Evolutionary conservation across 345 rosid species (phyloP), one percentile per base, ranked within the genome.

Genomic region (Salix purpurea): DNA sequence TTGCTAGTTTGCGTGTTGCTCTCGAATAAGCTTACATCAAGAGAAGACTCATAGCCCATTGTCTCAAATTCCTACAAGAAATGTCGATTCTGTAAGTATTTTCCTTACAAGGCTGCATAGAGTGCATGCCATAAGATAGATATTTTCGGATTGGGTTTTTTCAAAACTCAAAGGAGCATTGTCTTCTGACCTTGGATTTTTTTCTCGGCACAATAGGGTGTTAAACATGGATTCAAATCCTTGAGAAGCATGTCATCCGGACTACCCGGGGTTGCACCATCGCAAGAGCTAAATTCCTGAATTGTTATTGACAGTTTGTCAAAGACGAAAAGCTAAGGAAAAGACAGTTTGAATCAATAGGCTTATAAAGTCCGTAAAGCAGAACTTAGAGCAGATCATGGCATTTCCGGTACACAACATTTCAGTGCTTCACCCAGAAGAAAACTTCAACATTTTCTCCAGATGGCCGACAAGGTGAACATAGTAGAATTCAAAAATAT

Each of bases 221-320:
- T 95, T 69, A 95, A 79, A 71, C 96, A 93, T 40, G 97, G 98
- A 84, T 93, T 95, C 11, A 95, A 79, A 85, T 95, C 99, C 83
- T 88, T 86, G 28, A 89, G 80, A 67, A 91, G 84, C 87, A 93
- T 78, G 78, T 90, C 89, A 83, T 88, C 96, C 54, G 90, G 91
- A 78, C 91, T 90, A 0, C 83, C 92, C 8, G 90, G 88, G 13
- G 84, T 84, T 11, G 84, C 84, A n/a, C 79, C 82, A 64, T 86
- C 89, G 6, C 83, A 79, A 16, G 93, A 90, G 86, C 94, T 91
- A 74, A 90, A 90, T 62, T 90, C 96, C 97, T 93, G 87, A 60
- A 64, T 13, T 56, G 48, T 40, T 19, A 19, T 56, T 18, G 32
- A 69, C 67, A 23, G 19, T 62, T 37, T 65, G 40, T 58, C 28